Base-by-base conservation (phyloP, 2,329 filamentous ascomycete species). In the Bipolaris bicolor region DNA sequence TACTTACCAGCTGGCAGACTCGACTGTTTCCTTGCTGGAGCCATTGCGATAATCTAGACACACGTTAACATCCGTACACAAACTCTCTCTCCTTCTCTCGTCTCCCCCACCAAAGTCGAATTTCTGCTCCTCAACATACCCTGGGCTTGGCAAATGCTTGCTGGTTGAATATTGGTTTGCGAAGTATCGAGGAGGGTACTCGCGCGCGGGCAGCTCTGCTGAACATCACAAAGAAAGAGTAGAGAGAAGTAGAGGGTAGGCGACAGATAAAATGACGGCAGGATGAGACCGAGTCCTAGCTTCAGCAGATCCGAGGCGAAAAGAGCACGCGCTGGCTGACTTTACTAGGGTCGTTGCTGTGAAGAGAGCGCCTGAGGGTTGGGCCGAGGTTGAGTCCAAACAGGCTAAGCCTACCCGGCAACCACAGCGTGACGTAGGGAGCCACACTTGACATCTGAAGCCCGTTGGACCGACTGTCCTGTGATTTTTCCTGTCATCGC, bases 1-100 rank as follows among this genome's bases (percentile, higher is more conserved):
- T 22, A 72, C 78, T 52, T 70, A 81, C 80, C 78, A 56, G 71
- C 78, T 49, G 81, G 81, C 70, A 82, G 72, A 63, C 72, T 73
- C 52, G 79, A 81, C 68, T 78, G 75, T 70, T 81, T 79, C 55
- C 73, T 63, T 48, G 67, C 49, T 57, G 74, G 71, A 44, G 75
- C 69, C 75, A 77, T 77, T 62, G 72, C 61, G 44, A 68, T 31
- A 59, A 74, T 69, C 74, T 77, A 58, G 47, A 40, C 51, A 40
- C 16, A 46, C 20, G 9, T 20, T 40, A 9, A 39, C 11, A 18
- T 69, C 26, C 68, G 62, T 56, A 47, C n/a, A 39, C 31, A 44
- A 40, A 16, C 31, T 33, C 26, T 39, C 9, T 39, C 18, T 39
- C n/a, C 10, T 37, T 10, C n/a, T 29, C 43, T 43, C 22, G 22